Base-by-base conservation (phyloP, 2,329 filamentous ascomycete species). In the Fusarium albidum region DNA sequence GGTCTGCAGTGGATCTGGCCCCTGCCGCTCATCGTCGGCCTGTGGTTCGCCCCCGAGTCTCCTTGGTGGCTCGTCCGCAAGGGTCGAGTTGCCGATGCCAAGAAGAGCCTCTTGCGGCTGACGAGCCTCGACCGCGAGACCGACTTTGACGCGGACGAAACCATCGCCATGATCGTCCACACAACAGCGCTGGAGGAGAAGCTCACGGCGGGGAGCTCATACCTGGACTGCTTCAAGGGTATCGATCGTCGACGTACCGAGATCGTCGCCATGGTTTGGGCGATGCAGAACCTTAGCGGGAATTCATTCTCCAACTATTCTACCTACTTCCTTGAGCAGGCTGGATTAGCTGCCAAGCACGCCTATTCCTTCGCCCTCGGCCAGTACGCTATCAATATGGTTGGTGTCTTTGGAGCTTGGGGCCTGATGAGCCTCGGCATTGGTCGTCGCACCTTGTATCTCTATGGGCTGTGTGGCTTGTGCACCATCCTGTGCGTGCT, bases 161-260 rank as follows among this genome's bases (percentile, higher is more conserved):
- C 91, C 0, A 80, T 96, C 42, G 87, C 90, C 65, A 96, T 96
- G 91, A 96, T 96, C 90, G 85, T 92, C 2, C 91, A 96, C 69
- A 96, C 92, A 1, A 93, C 90, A 1, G 88, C 89, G 0, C 77
- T 96, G 10, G 92, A 96, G 71, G 82, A 90, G 68, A 82, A 83
- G 72, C 89, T 92, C 46, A 92, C 90, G 5, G 76, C 77, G 7
- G 91, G 91, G 26, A 85, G 90, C 6, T 86, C 81, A 46, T 96
- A 95, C 72, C 74, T 83, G 64, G 92, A 96, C 72, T 96, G 92
- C 75, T 96, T 96, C 82, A 87, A 82, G 70, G 91, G 92, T 10
- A 82, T 84, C 11, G 88, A 96, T 68, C 77, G 88, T 40, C 88
- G 92, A 52, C 85, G 92, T 21, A 96, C 92, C 3, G 91, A 82